Evolutionary conservation across 2,329 filamentous ascomycete genomes (phyloP).

Genomic region (Claviceps citrina): DNA sequence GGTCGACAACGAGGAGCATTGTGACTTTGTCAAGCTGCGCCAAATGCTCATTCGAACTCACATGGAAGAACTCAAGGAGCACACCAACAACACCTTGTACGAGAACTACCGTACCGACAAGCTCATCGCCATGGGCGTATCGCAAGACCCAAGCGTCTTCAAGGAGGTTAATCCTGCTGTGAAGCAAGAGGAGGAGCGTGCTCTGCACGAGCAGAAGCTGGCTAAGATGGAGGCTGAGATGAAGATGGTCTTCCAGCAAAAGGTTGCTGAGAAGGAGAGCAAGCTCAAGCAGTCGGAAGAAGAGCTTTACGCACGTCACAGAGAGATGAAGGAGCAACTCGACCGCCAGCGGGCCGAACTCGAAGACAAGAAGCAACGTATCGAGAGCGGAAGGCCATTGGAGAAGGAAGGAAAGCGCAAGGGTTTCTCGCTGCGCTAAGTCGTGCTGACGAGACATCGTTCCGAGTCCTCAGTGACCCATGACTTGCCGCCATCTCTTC

Average conservation of each 20-base stretch:
- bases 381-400: slow-evolving; percentile 89
- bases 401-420: slow-evolving; percentile 98
- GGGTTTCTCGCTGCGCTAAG: slow-evolving; percentile 95
- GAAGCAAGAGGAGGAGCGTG: slow-evolving; percentile 98
- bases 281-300: slow-evolving; percentile 99
- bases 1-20: slow-evolving; percentile 99
- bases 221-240: slow-evolving; percentile 99
- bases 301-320: slow-evolving; percentile 91
- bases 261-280: slow-evolving; percentile 98
- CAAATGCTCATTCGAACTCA: slow-evolving; percentile 99
- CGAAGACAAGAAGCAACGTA: slow-evolving; percentile 92
- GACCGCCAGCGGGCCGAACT: slow-evolving; percentile 88
- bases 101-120: slow-evolving; percentile 99
- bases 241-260: slow-evolving; percentile 99
- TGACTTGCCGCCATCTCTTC: slow-evolving; percentile 1
- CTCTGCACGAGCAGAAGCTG: slow-evolving; percentile 97
- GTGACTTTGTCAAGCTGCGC: slow-evolving; percentile 97
- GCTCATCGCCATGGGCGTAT: slow-evolving; percentile 95
- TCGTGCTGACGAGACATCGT: slow-evolving; percentile 1
- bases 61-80: slow-evolving; percentile 99
- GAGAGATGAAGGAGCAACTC: slow-evolving; percentile 99
- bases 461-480: slow-evolving; percentile 4
- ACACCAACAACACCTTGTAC: slow-evolving; percentile 97
- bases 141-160: slow-evolving; percentile 97
- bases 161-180: slow-evolving; percentile 99